A percentile compares a stretch with the other conserved stretches of the same genome.
These are phyloP conservation scores for Candida palmyrensis DNA, from an alignment of 805 yeast genomes.

Conservation along the genomic window DNA sequence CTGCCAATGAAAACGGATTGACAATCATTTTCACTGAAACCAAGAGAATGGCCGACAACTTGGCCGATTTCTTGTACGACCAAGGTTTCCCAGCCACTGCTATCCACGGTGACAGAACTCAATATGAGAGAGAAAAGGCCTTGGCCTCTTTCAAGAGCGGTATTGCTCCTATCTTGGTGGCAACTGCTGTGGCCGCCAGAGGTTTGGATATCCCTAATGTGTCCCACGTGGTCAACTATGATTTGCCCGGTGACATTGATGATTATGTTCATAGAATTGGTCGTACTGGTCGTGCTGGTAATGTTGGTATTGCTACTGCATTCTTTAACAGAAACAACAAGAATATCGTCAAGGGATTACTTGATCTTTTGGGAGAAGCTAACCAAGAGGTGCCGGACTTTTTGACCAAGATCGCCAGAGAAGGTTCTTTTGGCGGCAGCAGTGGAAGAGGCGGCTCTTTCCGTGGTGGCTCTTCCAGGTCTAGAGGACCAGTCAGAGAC, in stretches of 20 bases:
- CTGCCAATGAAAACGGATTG: slow-evolving; percentile 76
- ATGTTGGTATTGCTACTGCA: slow-evolving; percentile 97
- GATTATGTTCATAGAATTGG: slow-evolving; percentile 99
- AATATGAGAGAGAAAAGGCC: slow-evolving; percentile 96
- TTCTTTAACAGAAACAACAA: slow-evolving; percentile 95
- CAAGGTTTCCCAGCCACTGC: slow-evolving; percentile 96
- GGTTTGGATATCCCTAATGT: slow-evolving; percentile 99
- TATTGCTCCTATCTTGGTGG: slow-evolving; percentile 88
- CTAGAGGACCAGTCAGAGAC: slow-evolving; percentile 47
- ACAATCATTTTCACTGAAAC: slow-evolving; percentile 96
- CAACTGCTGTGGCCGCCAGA: slow-evolving; percentile 99
- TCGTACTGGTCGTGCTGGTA: slow-evolving; percentile 99
- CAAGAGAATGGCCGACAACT: slow-evolving; percentile 95
- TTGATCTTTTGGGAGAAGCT: slow-evolving; percentile 87
- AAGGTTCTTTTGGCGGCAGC: slow-evolving; percentile 52
- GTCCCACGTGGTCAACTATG: slow-evolving; percentile 95
- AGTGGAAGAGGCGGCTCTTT: slow-evolving; percentile 32
- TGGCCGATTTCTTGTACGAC: slow-evolving; percentile 85
- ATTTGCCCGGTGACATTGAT: slow-evolving; percentile 93
- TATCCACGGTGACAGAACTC: slow-evolving; percentile 98
- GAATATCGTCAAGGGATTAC: slow-evolving; percentile 80
- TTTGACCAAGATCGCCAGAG: slow-evolving; percentile 76
- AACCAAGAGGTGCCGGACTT: slow-evolving; percentile 96
- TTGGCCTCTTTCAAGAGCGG: slow-evolving; percentile 91
- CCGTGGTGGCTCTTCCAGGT: slow-evolving; percentile 52